phyloP scores from a whole-genome alignment of 345 rosid species.

The Corchorus olitorius region DNA sequence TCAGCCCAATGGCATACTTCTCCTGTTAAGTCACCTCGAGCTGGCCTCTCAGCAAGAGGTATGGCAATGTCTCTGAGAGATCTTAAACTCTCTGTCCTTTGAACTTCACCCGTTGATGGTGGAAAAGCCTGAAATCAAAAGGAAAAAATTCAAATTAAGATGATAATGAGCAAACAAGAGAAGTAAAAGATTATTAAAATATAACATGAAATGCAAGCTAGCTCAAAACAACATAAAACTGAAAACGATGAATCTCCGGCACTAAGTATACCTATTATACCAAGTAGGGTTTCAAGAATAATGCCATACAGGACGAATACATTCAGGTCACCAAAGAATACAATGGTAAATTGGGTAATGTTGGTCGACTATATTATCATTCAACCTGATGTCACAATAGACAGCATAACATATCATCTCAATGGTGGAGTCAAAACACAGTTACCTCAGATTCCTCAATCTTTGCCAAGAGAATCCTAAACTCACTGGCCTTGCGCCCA shows the following conservation, averaged over 20 bases:
- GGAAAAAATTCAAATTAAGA: constrained; percentile 19
- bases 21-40: constrained; percentile 97
- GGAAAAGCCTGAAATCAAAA: constrained; percentile 61
- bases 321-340: neutral
- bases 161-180: neutral
- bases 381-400: constrained; percentile 20
- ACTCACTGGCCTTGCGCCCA: constrained; percentile 72
- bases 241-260: neutral
- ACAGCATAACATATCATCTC: constrained; percentile 22
- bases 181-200: neutral
- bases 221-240: constrained; percentile 5
- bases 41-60: constrained; percentile 97
- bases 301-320: neutral
- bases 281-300: neutral
- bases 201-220: neutral
- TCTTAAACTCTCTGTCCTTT: constrained; percentile 88
- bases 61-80: constrained; percentile 82
- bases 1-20: constrained; percentile 99
- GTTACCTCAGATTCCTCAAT: constrained; percentile 97
- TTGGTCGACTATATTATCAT: neutral
- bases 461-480: constrained; percentile 82
- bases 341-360: neutral
- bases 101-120: constrained; percentile 84
- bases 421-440: neutral
- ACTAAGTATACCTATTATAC: neutral